These are phyloP conservation scores for Rhodomyrtus tomentosa DNA, from an alignment of 345 rosid species.

Conservation along the genomic window DNA sequence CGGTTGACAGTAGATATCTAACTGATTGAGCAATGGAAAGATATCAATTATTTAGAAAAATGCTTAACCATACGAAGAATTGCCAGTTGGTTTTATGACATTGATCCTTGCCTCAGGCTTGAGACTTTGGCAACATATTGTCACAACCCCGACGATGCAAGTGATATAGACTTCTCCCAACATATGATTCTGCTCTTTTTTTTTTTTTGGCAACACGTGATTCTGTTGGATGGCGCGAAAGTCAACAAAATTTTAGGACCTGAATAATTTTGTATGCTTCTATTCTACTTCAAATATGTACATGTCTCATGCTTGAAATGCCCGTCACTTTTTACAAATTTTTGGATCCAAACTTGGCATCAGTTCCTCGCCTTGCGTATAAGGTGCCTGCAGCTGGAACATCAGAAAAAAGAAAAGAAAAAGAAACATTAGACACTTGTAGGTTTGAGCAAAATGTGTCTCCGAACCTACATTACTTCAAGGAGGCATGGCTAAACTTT, in stretches of 20 bases:
- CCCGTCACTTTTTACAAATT: conserved; percentile 2
- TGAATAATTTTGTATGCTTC: background rate
- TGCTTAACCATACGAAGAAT: background rate
- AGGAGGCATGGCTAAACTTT: background rate
- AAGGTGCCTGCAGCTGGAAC: conserved; percentile 35
- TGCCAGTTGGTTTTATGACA: background rate
- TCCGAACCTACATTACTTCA: background rate
- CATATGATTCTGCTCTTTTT: background rate
- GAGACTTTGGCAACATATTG: background rate
- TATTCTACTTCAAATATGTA: background rate
- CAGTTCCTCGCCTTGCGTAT: conserved; percentile 41
- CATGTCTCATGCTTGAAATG: background rate
- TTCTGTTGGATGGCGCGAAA: background rate
- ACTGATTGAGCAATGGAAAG: background rate
- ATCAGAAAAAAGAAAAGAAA: conserved; percentile 38
- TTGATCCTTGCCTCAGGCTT: background rate
- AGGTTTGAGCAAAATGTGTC: background rate
- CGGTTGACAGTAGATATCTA: background rate
- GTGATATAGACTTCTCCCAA: background rate
- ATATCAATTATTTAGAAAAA: background rate
- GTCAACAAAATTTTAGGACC: background rate
- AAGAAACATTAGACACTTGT: background rate
- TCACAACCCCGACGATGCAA: background rate
- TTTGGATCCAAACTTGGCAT: conserved; percentile 28
- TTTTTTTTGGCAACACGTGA: background rate